A percentile compares a stretch with the other conserved stretches of the same genome.
These are phyloP conservation scores for Rasamsonia emersonii DNA, from an alignment of 2,329 filamentous ascomycete genomes.

Conservation along the genomic window DNA sequence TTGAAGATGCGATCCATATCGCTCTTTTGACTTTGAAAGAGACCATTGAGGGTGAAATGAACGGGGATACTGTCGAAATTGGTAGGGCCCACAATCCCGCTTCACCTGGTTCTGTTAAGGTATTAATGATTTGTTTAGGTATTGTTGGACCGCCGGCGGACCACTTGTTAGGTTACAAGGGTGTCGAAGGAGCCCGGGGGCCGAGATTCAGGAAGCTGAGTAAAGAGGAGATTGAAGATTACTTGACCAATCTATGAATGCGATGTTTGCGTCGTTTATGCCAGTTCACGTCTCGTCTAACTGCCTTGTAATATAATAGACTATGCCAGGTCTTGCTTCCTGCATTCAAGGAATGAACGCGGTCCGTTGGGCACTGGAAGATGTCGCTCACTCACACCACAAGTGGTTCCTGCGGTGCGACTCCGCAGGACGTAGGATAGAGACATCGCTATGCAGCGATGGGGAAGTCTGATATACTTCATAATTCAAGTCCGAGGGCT, in stretches of 20 bases:
- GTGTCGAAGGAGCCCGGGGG: constrained; percentile 33
- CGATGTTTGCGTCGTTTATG: constrained; percentile 10
- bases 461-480: no score
- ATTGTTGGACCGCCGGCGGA: constrained; percentile 93
- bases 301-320: constrained; percentile 20
- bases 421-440: no score
- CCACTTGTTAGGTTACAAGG: constrained; percentile 75
- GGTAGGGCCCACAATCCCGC: constrained; percentile 46
- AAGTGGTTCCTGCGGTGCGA: no score
- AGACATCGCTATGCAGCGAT: no score
- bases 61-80: constrained; percentile 96
- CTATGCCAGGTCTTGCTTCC: constrained; percentile 14
- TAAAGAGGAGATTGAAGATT: constrained; percentile 98
- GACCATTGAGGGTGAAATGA: constrained; percentile 99
- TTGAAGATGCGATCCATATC: constrained; percentile 98
- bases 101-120: background rate
- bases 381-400: no score
- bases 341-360: constrained; percentile 6
- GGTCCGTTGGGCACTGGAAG: constrained; percentile 1
- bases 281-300: constrained; percentile 11
- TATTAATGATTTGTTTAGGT: constrained; percentile 44
- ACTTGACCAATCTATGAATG: constrained; percentile 88
- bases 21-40: constrained; percentile 95
- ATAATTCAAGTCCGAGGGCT: no score
- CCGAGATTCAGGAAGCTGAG: constrained; percentile 58